A percentile compares a stretch with the other conserved stretches of the same genome.
phyloP scores from a whole-genome alignment of 805 yeast genomes.

The Metschnikowia amazonensis region DNA sequence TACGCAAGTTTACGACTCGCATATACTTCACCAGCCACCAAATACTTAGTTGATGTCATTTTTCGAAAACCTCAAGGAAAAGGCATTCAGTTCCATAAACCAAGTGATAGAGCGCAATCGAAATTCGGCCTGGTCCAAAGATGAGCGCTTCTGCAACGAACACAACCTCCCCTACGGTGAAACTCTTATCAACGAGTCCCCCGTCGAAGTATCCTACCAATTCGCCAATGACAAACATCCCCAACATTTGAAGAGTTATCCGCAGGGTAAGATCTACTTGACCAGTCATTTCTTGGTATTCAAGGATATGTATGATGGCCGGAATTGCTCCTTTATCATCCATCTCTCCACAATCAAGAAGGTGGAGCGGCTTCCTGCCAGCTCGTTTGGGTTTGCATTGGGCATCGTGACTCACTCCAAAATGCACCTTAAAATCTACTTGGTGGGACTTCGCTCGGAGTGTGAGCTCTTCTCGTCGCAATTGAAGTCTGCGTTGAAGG shows the following conservation, averaged over 20 bases:
- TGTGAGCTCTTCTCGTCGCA: slow-evolving; percentile 76
- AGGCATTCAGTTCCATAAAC: slow-evolving; percentile 44
- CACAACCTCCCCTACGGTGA: slow-evolving; percentile 74
- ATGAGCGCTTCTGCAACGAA: slow-evolving; percentile 65
- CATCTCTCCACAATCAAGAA: slow-evolving; percentile 77
- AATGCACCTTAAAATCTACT: slow-evolving; percentile 58
- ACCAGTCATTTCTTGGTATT: slow-evolving; percentile 77
- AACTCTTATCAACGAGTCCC: slow-evolving; percentile 56
- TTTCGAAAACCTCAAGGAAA: slow-evolving; percentile 44
- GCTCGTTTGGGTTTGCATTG: slow-evolving; percentile 73
- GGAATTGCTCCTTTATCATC: slow-evolving; percentile 62
- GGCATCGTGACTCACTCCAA: slow-evolving; percentile 67
- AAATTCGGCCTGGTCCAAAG: slow-evolving; percentile 50
- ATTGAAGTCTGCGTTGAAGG: slow-evolving; percentile 57
- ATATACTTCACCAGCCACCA: background rate
- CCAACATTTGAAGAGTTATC: slow-evolving; percentile 22
- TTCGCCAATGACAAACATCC: slow-evolving; percentile 25
- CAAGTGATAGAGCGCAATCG: slow-evolving; percentile 43
- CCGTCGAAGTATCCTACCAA: slow-evolving; percentile 51
- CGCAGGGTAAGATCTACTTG: slow-evolving; percentile 63
- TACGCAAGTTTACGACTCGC: background rate
- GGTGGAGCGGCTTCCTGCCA: slow-evolving; percentile 80
- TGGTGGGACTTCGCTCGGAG: slow-evolving; percentile 73
- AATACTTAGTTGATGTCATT: slow-evolving; percentile 41
- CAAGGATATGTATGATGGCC: slow-evolving; percentile 63